Evolutionary conservation across 2,329 filamentous ascomycete species (phyloP).

Genomic region (Exophiala bonariae): DNA sequence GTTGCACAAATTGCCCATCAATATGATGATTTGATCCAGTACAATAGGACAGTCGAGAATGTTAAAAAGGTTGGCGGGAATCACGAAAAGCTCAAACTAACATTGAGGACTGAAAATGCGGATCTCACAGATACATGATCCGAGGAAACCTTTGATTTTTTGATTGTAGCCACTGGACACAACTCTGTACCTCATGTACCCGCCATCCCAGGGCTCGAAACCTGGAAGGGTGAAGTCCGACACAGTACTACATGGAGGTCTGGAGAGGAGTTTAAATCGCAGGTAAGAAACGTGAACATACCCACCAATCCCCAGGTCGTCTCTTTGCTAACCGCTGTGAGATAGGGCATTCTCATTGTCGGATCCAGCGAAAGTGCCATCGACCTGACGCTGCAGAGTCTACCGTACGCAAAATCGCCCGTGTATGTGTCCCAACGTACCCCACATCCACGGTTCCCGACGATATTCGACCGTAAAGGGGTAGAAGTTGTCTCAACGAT

Average conservation of each 20-base stretch:
- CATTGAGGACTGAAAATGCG: background rate
- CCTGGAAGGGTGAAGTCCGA: background rate
- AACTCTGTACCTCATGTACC: background rate
- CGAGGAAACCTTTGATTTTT: background rate
- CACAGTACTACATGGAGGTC: conserved; percentile 1
- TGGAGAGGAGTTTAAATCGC: background rate
- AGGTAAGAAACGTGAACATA: too few species aligned
- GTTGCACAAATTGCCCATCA: too few species aligned
- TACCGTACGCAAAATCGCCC: background rate
- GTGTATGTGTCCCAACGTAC: conserved; percentile 5
- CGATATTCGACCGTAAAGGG: background rate
- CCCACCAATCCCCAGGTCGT: too few species aligned
- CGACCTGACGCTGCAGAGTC: background rate
- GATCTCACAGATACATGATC: background rate
- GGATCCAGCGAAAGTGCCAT: conserved; percentile 3
- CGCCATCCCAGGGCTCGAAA: background rate
- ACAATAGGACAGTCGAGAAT: background rate
- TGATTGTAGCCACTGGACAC: background rate
- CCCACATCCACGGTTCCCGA: background rate
- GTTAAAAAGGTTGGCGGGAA: background rate
- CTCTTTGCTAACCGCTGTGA: too few species aligned
- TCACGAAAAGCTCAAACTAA: background rate
- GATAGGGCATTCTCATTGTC: background rate
- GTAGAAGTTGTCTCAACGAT: background rate
- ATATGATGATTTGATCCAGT: background rate